These are phyloP conservation scores for Mytilinidion resinicola DNA, from an alignment of 495 filamentous ascomycete genomes.

Conservation along the genomic window DNA sequence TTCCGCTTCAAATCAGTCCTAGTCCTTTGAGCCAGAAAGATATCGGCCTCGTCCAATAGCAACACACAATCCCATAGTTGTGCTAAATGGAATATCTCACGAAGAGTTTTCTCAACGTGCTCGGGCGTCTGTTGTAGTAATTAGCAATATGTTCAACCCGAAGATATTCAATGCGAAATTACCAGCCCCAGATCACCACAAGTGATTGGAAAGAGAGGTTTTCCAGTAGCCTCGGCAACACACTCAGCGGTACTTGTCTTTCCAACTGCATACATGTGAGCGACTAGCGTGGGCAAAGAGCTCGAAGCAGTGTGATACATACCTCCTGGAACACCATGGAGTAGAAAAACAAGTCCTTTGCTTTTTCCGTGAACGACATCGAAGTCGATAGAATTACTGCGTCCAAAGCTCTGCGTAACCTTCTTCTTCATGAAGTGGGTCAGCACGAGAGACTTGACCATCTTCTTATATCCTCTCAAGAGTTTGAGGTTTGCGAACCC, in stretches of 20 bases:
- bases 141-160: too few species aligned
- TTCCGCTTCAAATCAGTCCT: slow-evolving; percentile 12
- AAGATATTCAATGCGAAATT: too few species aligned
- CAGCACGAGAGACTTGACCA: slow-evolving; percentile 17
- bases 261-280: slow-evolving; percentile 3
- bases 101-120: slow-evolving; percentile 1
- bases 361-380: slow-evolving; percentile 22
- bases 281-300: too few species aligned
- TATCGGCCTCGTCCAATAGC: slow-evolving; percentile 4
- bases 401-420: background rate
- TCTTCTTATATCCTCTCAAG: slow-evolving; percentile 11
- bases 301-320: background rate
- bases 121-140: background rate
- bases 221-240: slow-evolving; percentile 7
- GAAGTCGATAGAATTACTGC: background rate
- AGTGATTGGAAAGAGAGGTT: slow-evolving; percentile 15
- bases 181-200: slow-evolving; percentile 11
- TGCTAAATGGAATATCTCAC: slow-evolving; percentile 1
- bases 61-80: slow-evolving; percentile 8
- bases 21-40: slow-evolving; percentile 1
- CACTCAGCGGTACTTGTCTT: slow-evolving; percentile 21
- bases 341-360: slow-evolving; percentile 11
- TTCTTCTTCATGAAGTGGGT: slow-evolving; percentile 7
- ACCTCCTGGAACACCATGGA: slow-evolving; percentile 15
- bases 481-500: slow-evolving; percentile 13